Percentiles rank a stretch among this genome's conserved stretches.
These are phyloP conservation scores for Alternaria angustiovoidea DNA, from an alignment of 2,329 filamentous ascomycete species.

Conservation along the genomic window DNA sequence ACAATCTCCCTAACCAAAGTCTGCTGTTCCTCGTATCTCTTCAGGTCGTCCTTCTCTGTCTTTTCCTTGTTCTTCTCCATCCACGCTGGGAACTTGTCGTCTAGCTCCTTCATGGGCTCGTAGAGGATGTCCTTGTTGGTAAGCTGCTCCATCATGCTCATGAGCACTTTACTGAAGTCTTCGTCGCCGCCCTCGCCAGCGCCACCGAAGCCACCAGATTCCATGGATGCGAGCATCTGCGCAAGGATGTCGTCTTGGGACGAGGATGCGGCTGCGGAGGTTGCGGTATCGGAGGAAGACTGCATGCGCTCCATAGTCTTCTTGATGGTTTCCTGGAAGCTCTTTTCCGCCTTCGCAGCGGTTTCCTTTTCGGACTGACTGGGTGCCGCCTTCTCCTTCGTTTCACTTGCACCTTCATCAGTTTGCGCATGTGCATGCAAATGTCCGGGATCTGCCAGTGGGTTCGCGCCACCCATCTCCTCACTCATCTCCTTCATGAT, in stretches of 20 bases:
- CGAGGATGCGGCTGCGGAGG: slow-evolving; percentile 72
- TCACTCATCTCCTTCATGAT: slow-evolving; percentile 75
- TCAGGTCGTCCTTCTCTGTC: slow-evolving; percentile 72
- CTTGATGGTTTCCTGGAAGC: slow-evolving; percentile 91
- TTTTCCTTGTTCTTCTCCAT: slow-evolving; percentile 77
- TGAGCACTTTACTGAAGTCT: slow-evolving; percentile 91
- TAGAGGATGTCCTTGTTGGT: slow-evolving; percentile 98
- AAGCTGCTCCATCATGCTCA: slow-evolving; percentile 98
- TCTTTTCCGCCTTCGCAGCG: slow-evolving; percentile 63
- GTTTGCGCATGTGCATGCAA: slow-evolving; percentile 36
- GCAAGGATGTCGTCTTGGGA: slow-evolving; percentile 78
- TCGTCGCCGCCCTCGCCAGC: slow-evolving; percentile 71
- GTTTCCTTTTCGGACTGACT: slow-evolving; percentile 18
- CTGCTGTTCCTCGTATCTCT: slow-evolving; percentile 83
- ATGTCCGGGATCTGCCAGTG: slow-evolving; percentile 27
- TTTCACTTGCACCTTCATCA: slow-evolving; percentile 13
- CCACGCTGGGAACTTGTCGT: slow-evolving; percentile 93
- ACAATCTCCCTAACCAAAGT: slow-evolving; percentile 85
- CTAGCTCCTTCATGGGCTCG: slow-evolving; percentile 96
- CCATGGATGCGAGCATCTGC: slow-evolving; percentile 92
- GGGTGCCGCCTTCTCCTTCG: slow-evolving; percentile 14
- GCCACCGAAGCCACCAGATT: slow-evolving; percentile 64
- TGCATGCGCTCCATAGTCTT: slow-evolving; percentile 97
- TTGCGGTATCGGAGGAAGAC: slow-evolving; percentile 83
- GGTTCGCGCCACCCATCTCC: slow-evolving; percentile 34